phyloP scores from a whole-genome alignment of 2,329 filamentous ascomycete species.

The Colletotrichum cordylinicola region DNA sequence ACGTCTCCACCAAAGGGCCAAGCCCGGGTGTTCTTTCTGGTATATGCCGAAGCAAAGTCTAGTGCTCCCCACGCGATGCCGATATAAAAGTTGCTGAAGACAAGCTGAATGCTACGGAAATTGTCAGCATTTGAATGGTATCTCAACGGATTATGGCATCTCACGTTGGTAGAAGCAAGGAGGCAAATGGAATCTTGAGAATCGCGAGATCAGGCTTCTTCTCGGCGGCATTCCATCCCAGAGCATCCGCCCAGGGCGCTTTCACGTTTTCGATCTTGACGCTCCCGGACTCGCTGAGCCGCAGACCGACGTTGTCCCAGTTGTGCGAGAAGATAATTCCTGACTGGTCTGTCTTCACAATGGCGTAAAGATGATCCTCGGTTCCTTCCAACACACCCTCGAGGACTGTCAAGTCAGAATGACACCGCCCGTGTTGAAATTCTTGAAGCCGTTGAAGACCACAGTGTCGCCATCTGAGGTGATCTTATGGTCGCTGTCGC shows the following conservation, averaged over 20 bases:
- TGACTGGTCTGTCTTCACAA: constrained; percentile 62
- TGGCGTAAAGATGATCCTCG: constrained; percentile 66
- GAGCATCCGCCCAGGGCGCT: constrained; percentile 64
- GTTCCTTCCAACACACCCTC: constrained; percentile 67
- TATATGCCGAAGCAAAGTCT: constrained; percentile 61
- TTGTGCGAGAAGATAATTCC: constrained; percentile 66
- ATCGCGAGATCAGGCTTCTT: constrained; percentile 57
- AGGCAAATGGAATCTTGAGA: constrained; percentile 59
- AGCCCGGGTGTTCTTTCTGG: constrained; percentile 58
- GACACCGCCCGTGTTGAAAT: constrained; percentile 72
- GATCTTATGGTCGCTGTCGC: constrained; percentile 66
- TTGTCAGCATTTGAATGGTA: background rate
- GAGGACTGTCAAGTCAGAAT: constrained; percentile 70
- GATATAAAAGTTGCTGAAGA: constrained; percentile 72
- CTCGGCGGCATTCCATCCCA: constrained; percentile 61
- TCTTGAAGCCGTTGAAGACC: constrained; percentile 67
- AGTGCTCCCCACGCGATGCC: constrained; percentile 67
- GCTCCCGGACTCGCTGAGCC: constrained; percentile 68
- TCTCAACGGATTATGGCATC: fast-evolving
- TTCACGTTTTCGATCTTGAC: constrained; percentile 64
- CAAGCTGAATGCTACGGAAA: constrained; percentile 59
- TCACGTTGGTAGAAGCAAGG: constrained; percentile 63
- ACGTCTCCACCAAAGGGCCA: constrained; percentile 71
- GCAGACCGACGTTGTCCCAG: constrained; percentile 70
- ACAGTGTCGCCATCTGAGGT: constrained; percentile 58